Percentiles rank a stretch among this genome's conserved stretches.
Conservation (phyloP, 345 rosid genomes). For the Linum trigynum region DNA sequence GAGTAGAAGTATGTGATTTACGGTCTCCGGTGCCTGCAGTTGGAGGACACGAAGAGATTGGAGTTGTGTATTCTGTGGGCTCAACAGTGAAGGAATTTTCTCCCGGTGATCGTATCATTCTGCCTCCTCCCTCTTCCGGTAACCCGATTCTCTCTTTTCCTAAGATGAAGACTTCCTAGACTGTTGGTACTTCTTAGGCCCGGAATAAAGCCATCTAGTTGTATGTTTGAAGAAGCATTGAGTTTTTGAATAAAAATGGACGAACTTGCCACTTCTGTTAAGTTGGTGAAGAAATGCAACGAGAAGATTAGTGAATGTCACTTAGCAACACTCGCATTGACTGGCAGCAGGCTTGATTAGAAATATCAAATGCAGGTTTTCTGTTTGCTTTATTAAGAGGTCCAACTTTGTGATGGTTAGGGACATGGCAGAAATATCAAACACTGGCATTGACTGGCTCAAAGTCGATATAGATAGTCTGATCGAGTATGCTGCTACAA, state of each 20-base stretch:
- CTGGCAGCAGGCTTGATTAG: neutral
- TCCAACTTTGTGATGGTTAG: conserved; percentile 13
- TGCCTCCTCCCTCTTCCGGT: conserved; percentile 82
- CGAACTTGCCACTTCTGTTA: neutral
- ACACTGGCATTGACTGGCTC: too few relatives aligned
- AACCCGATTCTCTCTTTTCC: neutral
- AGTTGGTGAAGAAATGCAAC: too few relatives aligned
- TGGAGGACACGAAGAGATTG: conserved; percentile 94
- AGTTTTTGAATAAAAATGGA: neutral
- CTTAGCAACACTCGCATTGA: neutral
- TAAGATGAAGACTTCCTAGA: too few relatives aligned
- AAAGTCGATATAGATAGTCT: conserved; percentile 60
- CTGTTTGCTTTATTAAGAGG: neutral
- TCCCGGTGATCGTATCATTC: conserved; percentile 80
- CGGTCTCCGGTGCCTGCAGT: conserved; percentile 83
- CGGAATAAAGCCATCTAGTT: neutral
- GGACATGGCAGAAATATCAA: too few relatives aligned
- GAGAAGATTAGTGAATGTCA: neutral
- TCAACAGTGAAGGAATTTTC: conserved; percentile 49
- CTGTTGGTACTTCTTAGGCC: too few relatives aligned
- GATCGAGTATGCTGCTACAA: conserved; percentile 76
- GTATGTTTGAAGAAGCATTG: neutral
- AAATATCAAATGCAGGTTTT: too few relatives aligned
- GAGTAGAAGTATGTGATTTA: conserved; percentile 72
- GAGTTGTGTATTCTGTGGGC: conserved; percentile 63